Evolutionary conservation across 2,329 filamentous ascomycete species (phyloP).

Genomic region (Beauveria caledonica): DNA sequence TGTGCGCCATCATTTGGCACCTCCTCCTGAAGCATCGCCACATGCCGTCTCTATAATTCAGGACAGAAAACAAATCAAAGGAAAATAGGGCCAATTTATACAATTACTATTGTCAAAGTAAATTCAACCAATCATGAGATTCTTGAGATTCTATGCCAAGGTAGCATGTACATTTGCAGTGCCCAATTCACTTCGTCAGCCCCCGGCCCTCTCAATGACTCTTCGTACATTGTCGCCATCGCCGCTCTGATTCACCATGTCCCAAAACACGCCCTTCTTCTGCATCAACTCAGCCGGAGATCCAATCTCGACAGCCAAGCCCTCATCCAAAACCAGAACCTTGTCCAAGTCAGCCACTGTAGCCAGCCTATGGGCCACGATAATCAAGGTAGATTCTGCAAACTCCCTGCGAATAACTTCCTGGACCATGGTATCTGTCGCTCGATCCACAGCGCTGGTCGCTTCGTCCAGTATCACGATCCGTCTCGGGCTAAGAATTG

Average conservation of each 20-base stretch:
- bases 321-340: conserved; percentile 10
- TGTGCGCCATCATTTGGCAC: not conserved
- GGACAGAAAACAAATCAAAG: no score
- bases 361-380: conserved; percentile 11
- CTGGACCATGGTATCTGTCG: conserved; percentile 10
- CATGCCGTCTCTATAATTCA: no score
- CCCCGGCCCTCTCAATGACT: not conserved
- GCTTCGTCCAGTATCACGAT: conserved; percentile 13
- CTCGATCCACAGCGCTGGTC: conserved; percentile 10
- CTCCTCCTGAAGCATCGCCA: no score
- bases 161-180: no score
- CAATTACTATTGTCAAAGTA: no score
- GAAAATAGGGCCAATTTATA: no score
- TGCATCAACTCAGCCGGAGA: not conserved
- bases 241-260: conserved; percentile 8
- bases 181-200: not conserved
- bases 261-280: conserved; percentile 5
- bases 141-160: no score
- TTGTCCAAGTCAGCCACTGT: conserved; percentile 12
- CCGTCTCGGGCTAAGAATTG: conserved; percentile 1
- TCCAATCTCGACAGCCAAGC: conserved; percentile 1
- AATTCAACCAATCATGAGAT: no score
- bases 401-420: conserved; percentile 9
- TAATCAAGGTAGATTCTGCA: conserved; percentile 4
- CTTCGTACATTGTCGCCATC: not conserved